Conservation (phyloP, 441 rosid genomes). For the Pelargonium cotyledonis region DNA sequence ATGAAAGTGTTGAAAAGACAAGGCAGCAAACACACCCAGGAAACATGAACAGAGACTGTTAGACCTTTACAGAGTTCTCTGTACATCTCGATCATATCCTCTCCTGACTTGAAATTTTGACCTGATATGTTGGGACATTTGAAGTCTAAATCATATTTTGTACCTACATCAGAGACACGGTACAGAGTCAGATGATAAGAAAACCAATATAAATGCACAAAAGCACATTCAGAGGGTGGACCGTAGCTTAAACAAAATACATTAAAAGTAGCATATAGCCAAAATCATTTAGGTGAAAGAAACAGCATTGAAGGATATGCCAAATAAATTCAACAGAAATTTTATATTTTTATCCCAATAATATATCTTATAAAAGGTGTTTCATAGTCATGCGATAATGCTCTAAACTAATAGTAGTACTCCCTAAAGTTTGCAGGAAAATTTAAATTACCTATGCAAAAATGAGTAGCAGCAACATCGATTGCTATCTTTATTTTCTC, state of each 20-base stretch:
- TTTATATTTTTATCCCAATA: neutral
- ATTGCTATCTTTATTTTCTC: slow-evolving; percentile 87
- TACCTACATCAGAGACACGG: slow-evolving; percentile 39
- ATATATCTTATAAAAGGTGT: neutral
- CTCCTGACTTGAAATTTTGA: slow-evolving; percentile 87
- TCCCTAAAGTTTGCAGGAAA: slow-evolving; percentile 12
- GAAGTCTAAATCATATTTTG: slow-evolving; percentile 85
- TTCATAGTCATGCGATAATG: slow-evolving; percentile 11
- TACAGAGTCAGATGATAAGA: slow-evolving; percentile 3
- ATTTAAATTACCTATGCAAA: slow-evolving; percentile 67
- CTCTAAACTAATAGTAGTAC: slow-evolving; percentile 8
- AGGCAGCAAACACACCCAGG: slow-evolving; percentile 15
- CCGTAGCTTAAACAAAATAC: neutral
- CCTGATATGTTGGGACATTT: slow-evolving; percentile 67
- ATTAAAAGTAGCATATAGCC: too few relatives aligned
- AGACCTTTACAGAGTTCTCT: slow-evolving; percentile 76
- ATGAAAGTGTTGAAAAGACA: slow-evolving; percentile 2
- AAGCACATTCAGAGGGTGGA: neutral
- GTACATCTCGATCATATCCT: slow-evolving; percentile 92
- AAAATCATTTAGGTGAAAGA: neutral
- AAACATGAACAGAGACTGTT: slow-evolving; percentile 13
- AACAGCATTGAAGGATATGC: neutral
- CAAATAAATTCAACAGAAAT: neutral
- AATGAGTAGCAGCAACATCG: slow-evolving; percentile 76
- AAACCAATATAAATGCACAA: slow-evolving; percentile 15